Percentiles rank a stretch among this genome's conserved stretches.
Conservation (phyloP, 352 stramenopile genomes). For the Phytophthora melonis region DNA sequence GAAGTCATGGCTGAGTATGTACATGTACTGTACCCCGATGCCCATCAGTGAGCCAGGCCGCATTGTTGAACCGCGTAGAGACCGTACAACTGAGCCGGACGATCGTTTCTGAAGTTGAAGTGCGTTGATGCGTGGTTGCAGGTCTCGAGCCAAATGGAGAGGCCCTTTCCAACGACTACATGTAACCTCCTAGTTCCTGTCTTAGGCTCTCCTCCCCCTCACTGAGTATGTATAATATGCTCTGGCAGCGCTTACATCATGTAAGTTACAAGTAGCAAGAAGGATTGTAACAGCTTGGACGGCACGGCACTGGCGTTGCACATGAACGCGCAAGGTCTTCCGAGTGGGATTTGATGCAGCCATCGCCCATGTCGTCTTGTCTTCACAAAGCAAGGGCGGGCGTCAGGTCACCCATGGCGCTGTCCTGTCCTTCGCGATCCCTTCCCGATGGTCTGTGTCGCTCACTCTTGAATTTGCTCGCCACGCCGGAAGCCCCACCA, state of each 20-base stretch:
- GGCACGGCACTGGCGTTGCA: constrained; percentile 5
- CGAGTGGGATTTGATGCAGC: background rate
- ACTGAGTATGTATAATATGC: too few relatives aligned
- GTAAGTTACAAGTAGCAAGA: too few relatives aligned
- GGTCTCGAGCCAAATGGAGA: background rate
- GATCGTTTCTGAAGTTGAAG: constrained; percentile 6
- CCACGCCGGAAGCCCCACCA: constrained; percentile 1
- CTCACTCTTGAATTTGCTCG: constrained; percentile 21
- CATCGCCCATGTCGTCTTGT: background rate
- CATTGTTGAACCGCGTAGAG: background rate
- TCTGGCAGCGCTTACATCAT: too few relatives aligned
- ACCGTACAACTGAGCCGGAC: background rate
- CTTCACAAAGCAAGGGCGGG: background rate
- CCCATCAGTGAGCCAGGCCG: constrained; percentile 1
- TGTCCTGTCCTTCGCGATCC: constrained; percentile 3
- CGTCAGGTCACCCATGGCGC: background rate
- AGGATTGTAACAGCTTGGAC: too few relatives aligned
- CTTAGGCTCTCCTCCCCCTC: background rate
- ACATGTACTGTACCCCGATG: too few relatives aligned
- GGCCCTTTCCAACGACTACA: background rate
- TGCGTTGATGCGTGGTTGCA: constrained; percentile 12
- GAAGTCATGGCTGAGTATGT: background rate
- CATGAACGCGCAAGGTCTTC: background rate
- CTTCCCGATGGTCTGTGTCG: background rate
- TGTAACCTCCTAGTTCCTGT: background rate